These are phyloP conservation scores for Lachancea cidri DNA, from an alignment of 805 yeast species.

Conservation along the genomic window DNA sequence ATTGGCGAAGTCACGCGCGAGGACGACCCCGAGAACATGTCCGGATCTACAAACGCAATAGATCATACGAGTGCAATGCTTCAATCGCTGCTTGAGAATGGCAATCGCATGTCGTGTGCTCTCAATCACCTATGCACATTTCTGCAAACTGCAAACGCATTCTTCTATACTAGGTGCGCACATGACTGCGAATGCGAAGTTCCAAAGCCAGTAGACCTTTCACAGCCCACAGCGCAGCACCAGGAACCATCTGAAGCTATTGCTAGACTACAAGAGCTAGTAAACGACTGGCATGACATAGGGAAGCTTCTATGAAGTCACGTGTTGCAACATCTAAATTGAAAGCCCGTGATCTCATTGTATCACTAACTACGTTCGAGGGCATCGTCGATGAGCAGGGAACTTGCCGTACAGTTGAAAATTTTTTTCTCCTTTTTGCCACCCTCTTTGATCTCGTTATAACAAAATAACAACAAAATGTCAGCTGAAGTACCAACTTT, in stretches of 20 bases:
- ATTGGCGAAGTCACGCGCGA: not conserved
- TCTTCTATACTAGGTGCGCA: slow-evolving; percentile 7
- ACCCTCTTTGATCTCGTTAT: not conserved
- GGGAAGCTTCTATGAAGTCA: slow-evolving; percentile 8
- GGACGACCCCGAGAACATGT: not conserved
- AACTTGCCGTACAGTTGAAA: not conserved
- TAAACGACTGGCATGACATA: slow-evolving; percentile 19
- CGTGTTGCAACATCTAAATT: not conserved
- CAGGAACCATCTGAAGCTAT: not conserved
- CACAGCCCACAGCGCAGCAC: not conserved
- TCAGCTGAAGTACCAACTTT: slow-evolving; percentile 89
- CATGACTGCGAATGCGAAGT: slow-evolving; percentile 8
- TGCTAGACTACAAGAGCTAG: slow-evolving; percentile 12
- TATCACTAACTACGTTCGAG: not conserved
- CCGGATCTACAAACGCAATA: not conserved
- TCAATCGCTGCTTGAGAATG: not conserved
- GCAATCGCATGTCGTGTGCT: not conserved
- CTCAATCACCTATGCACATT: not conserved
- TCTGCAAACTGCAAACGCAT: slow-evolving; percentile 5
- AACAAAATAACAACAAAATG: slow-evolving; percentile 36
- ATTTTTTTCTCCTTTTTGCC: slow-evolving; percentile 3
- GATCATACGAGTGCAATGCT: not conserved
- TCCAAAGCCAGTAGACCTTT: slow-evolving; percentile 1
- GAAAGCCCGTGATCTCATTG: not conserved
- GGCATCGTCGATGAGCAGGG: not conserved